Evolutionary conservation across 352 stramenopile genomes (phyloP).

Genomic region (Globisporangium nagaii): DNA sequence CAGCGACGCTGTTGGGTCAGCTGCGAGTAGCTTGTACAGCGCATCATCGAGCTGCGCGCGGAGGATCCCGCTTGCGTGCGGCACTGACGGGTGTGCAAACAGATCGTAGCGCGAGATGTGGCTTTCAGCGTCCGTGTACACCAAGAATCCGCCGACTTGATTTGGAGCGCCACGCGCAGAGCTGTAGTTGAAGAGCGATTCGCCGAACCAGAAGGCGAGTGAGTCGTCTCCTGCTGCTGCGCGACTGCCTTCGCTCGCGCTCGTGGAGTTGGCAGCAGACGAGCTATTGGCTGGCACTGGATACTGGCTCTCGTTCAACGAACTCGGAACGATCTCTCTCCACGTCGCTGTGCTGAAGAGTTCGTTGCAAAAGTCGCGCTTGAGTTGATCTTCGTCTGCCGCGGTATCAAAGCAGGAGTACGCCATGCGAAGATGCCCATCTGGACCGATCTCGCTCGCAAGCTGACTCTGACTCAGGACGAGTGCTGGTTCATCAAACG

Average conservation of each 20-base stretch:
- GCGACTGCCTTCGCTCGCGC: no score
- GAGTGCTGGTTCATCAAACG: background rate
- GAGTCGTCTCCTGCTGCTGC: no score
- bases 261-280: no score
- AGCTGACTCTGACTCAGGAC: background rate
- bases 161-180: constrained; percentile 15
- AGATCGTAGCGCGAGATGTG: constrained; percentile 40
- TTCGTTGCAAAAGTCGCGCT: background rate
- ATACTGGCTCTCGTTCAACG: background rate
- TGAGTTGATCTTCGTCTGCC: background rate
- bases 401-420: constrained; percentile 1
- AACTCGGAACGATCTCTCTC: background rate
- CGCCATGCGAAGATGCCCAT: background rate
- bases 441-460: background rate
- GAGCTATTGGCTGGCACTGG: no score
- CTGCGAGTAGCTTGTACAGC: constrained; percentile 10
- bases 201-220: constrained; percentile 16
- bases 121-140: constrained; percentile 16
- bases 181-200: constrained; percentile 30
- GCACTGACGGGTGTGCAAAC: constrained; percentile 41
- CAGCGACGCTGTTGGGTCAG: constrained; percentile 15
- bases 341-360: background rate
- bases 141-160: constrained; percentile 35
- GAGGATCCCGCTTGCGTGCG: constrained; percentile 39
- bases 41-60: constrained; percentile 46